Percentiles rank a stretch among this genome's conserved stretches.
Conservation (phyloP, 441 rosid genomes). For the Gossypium aridum region DNA sequence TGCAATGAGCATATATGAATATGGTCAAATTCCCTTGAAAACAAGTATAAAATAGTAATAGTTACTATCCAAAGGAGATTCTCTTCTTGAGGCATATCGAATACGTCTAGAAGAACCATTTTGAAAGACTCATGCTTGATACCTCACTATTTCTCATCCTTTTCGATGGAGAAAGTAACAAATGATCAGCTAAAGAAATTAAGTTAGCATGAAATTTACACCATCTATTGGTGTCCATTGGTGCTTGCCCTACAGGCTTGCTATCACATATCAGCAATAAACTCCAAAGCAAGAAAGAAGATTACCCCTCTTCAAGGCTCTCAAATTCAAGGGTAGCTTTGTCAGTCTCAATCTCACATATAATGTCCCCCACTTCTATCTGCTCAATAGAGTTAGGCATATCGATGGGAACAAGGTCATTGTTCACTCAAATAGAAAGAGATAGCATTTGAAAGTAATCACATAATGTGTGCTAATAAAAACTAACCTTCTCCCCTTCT, state of each 20-base stretch:
- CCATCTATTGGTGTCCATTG: background rate
- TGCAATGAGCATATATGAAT: background rate
- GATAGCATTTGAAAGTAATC: constrained; percentile 5
- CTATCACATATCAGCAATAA: background rate
- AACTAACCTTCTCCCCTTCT: constrained; percentile 93
- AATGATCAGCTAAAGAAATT: background rate
- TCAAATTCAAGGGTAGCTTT: constrained; percentile 98
- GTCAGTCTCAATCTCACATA: constrained; percentile 98
- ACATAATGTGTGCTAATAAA: background rate
- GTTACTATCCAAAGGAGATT: background rate
- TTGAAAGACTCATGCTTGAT: background rate
- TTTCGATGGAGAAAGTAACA: background rate
- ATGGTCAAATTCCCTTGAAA: background rate
- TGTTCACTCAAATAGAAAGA: background rate
- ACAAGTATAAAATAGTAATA: background rate
- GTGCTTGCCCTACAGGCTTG: background rate
- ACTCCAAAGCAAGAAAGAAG: constrained; percentile 17
- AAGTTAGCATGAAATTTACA: background rate
- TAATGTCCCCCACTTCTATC: constrained; percentile 94
- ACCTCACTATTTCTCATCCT: background rate
- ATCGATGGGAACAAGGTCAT: constrained; percentile 12
- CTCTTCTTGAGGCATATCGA: background rate
- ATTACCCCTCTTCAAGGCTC: constrained; percentile 94
- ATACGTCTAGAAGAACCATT: background rate
- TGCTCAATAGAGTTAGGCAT: constrained; percentile 30